phyloP scores from a whole-genome alignment of 169 alveolate species.

The Toxoplasma gondii region DNA sequence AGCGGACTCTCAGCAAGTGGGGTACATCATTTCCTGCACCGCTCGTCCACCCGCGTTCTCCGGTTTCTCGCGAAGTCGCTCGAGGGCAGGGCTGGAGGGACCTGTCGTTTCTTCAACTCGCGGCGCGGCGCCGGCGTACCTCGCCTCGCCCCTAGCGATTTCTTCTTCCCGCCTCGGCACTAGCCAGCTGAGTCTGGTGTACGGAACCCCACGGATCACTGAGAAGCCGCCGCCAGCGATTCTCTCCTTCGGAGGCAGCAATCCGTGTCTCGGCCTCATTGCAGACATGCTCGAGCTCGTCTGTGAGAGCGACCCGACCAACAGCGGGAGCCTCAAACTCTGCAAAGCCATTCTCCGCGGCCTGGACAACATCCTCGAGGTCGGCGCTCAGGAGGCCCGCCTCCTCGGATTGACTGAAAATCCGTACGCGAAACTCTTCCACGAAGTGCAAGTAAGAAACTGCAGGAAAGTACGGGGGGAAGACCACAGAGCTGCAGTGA shows the following conservation, averaged over 20 bases:
- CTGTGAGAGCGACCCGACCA: constrained; percentile 83
- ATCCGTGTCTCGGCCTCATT: constrained; percentile 78
- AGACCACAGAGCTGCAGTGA: not conserved
- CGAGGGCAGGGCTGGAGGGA: not conserved
- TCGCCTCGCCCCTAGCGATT: not conserved
- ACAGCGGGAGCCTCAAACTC: constrained; percentile 84
- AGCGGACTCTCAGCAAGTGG: constrained; percentile 84
- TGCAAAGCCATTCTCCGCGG: constrained; percentile 85
- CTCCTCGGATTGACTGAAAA: constrained; percentile 81
- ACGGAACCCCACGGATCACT: not conserved
- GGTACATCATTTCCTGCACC: constrained; percentile 85
- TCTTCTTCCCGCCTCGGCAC: not conserved
- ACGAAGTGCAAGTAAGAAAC: constrained; percentile 76
- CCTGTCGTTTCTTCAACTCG: not conserved
- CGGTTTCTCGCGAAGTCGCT: constrained; percentile 33
- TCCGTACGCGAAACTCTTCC: constrained; percentile 85
- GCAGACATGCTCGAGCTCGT: constrained; percentile 86
- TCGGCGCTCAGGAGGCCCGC: constrained; percentile 82
- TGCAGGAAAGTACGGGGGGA: not conserved
- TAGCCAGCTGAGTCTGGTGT: not conserved
- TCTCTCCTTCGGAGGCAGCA: constrained; percentile 59
- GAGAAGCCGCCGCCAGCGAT: constrained; percentile 63
- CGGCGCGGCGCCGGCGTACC: constrained; percentile 8
- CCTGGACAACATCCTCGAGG: constrained; percentile 81
- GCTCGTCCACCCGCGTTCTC: constrained; percentile 71